Percentiles rank a stretch among this genome's conserved stretches.
These are phyloP conservation scores for Seminavis robusta DNA, from an alignment of 108 stramenopile species.

Conservation along the genomic window DNA sequence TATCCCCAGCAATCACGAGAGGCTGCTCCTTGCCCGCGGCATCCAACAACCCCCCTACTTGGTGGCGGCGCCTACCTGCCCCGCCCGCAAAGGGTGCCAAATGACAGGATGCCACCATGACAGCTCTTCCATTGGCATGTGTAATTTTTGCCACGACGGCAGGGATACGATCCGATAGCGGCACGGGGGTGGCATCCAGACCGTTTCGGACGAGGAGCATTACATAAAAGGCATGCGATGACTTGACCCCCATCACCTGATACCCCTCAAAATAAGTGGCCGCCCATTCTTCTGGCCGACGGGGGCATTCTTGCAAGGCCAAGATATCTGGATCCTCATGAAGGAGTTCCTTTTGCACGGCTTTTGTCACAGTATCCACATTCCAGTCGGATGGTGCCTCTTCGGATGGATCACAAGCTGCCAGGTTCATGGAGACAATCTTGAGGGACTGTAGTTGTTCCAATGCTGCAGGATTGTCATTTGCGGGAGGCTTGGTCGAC, in stretches of 20 bases:
- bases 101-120: slow-evolving; percentile 13
- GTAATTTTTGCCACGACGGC: not conserved
- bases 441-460: not conserved
- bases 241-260: not conserved
- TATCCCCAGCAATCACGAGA: slow-evolving; percentile 17
- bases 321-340: slow-evolving; percentile 6
- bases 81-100: slow-evolving; percentile 16
- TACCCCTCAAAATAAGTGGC: slow-evolving; percentile 1
- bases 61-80: not conserved
- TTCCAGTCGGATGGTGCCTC: slow-evolving; percentile 4
- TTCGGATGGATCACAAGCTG: slow-evolving; percentile 9
- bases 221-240: slow-evolving; percentile 5
- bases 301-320: slow-evolving; percentile 17
- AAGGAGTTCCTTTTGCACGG: not conserved
- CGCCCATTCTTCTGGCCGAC: not conserved
- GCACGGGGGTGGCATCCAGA: not conserved
- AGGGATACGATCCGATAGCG: not conserved
- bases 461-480: not conserved
- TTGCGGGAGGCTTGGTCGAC: not conserved
- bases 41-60: not conserved
- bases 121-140: not conserved
- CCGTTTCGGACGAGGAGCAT: slow-evolving; percentile 1
- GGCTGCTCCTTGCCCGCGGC: not conserved
- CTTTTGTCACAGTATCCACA: not conserved
- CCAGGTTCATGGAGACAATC: slow-evolving; percentile 12